Conservation (phyloP, 345 rosid genomes). For the Euphorbia lathyris region DNA sequence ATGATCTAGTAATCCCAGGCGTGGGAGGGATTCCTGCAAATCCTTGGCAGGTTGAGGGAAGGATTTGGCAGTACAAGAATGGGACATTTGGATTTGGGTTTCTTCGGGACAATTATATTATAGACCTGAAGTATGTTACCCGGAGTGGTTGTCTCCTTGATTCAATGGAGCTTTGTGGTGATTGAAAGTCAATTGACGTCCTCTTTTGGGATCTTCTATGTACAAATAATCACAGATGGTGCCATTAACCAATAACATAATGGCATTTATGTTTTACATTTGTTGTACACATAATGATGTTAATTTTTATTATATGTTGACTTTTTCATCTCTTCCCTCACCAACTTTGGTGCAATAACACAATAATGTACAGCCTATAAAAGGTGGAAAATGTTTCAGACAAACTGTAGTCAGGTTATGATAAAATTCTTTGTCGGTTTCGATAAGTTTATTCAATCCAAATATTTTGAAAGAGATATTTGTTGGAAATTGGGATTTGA, state of each 20-base stretch:
- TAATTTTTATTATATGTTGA: neutral
- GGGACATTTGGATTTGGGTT: slow-evolving; percentile 84
- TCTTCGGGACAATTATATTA: slow-evolving; percentile 57
- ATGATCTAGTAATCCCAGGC: slow-evolving; percentile 44
- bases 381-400: slow-evolving; percentile 4
- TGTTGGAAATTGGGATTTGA: neutral
- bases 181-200: slow-evolving; percentile 15
- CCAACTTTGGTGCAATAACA: neutral
- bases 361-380: neutral
- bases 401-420: neutral
- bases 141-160: slow-evolving; percentile 59
- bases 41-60: slow-evolving; percentile 55
- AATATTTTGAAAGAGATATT: neutral
- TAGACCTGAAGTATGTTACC: slow-evolving; percentile 62
- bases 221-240: neutral
- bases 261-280: slow-evolving; percentile 5
- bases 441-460: neutral
- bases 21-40: slow-evolving; percentile 29
- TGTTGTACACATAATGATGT: slow-evolving; percentile 4
- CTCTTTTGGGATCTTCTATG: neutral
- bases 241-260: slow-evolving; percentile 7
- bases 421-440: neutral
- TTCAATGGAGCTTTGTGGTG: slow-evolving; percentile 23
- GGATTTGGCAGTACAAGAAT: slow-evolving; percentile 74
- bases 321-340: neutral